Conservation (phyloP, 139 green algal species). For the Picochlorum costavermella region DNA sequence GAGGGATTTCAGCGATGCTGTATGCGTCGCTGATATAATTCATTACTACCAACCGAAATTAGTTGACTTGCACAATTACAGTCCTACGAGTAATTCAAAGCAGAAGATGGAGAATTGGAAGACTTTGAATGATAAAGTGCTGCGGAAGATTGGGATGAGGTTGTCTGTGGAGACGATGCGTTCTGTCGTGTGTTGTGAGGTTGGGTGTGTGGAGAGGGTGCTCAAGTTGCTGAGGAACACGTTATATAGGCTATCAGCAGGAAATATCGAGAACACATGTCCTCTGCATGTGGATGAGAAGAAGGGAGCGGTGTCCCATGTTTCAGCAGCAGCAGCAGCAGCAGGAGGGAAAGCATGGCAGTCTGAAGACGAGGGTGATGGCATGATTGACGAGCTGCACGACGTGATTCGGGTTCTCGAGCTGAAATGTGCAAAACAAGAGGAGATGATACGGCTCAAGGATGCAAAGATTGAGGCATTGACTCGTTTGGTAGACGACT, state of each 20-base stretch:
- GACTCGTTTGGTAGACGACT: slow-evolving; percentile 47
- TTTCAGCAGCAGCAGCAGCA: not conserved
- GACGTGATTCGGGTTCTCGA: slow-evolving; percentile 83
- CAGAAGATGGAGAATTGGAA: slow-evolving; percentile 96
- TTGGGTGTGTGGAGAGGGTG: slow-evolving; percentile 65
- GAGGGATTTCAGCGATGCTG: slow-evolving; percentile 84
- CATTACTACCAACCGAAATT: slow-evolving; percentile 72
- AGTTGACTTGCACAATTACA: slow-evolving; percentile 96
- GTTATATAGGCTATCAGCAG: slow-evolving; percentile 38
- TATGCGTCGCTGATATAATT: slow-evolving; percentile 82
- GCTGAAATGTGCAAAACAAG: slow-evolving; percentile 82
- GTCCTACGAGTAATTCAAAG: slow-evolving; percentile 56
- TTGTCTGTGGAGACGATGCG: slow-evolving; percentile 51
- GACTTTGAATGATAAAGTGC: slow-evolving; percentile 81
- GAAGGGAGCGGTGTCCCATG: not conserved
- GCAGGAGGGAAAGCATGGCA: not conserved
- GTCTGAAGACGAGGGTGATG: slow-evolving; percentile 25
- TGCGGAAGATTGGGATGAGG: slow-evolving; percentile 67
- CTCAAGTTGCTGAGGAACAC: slow-evolving; percentile 70
- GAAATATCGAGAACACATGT: not conserved
- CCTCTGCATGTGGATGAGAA: not conserved
- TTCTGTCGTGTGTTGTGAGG: slow-evolving; percentile 46
- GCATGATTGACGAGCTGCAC: slow-evolving; percentile 61
- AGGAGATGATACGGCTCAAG: slow-evolving; percentile 85
- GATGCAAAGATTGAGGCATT: slow-evolving; percentile 86